Evolutionary conservation across 129 eudicot genomes (phyloP), one percentile per base, ranked within the genome.

Genomic region (Chrysanthemum lavandulifolium): DNA sequence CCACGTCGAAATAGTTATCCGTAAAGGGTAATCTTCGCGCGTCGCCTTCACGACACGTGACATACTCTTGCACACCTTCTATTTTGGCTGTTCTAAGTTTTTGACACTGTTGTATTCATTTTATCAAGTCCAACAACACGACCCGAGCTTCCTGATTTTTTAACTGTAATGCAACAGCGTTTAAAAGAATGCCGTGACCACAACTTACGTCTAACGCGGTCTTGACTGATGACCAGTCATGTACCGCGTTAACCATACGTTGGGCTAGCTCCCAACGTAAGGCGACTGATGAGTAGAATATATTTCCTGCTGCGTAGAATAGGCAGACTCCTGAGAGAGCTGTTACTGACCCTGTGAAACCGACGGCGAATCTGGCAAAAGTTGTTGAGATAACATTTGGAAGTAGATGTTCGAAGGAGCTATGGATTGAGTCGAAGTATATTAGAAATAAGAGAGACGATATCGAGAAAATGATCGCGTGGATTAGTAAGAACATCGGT

Each of bases 41-140:
- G 71, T 91, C 97, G 0, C 97, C 97, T 3, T 88, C 84, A 29
- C 97, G 79, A 76, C 90, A 91, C 33, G 97, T 91, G 64, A 91
- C 97, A 70, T 91, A 91, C 54, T 91, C 93, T 67, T 91, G 96
- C 0, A 91, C 97, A 1, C 97, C 97, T 74, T 91, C 97, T 13
- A 82, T 47, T 3, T 83, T 79, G 0, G 97, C 97, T 0, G 96
- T 88, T 1, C 86, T 68, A 15, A 91, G 86, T 88, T 23, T 23
- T 23, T 56, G 96, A 82, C 2, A 86, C 59, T 11, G 83, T 82
- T 1, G 83, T 80, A 75, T 86, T 74, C 23, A 68, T 73, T 53
- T 83, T 71, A 52, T 78, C 86, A 0, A 90, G 65, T 8, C 97
- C 97, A 6, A 91, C 97, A 1, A 91, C 97, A 10, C 96, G 70